A percentile compares a stretch with the other conserved stretches of the same genome.
phyloP scores from a whole-genome alignment of 768 basidiomycete species.

The Pleurotus djamor region DNA sequence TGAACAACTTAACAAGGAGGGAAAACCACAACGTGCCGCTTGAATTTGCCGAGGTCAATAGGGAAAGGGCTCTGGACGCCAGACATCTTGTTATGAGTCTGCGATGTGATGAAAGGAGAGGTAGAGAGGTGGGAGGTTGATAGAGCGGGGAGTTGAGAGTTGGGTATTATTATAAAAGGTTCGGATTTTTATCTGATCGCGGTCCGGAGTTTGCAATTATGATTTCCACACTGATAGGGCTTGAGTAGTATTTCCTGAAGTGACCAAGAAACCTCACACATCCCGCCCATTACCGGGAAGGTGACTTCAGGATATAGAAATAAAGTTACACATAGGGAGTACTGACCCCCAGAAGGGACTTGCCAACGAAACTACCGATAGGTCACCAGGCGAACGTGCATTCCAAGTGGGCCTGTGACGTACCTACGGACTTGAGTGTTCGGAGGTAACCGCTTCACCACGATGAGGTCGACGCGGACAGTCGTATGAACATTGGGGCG shows the following conservation, averaged over 20 bases:
- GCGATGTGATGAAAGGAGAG: conserved; percentile 4
- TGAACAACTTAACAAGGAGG: not conserved
- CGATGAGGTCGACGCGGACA: too few species aligned
- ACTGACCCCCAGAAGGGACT: not conserved
- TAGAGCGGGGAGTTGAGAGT: conserved; percentile 2
- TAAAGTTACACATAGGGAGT: too few species aligned
- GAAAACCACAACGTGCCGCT: conserved; percentile 46
- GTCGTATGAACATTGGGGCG: too few species aligned
- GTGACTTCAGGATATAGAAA: not conserved
- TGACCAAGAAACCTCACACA: not conserved
- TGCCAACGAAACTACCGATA: not conserved
- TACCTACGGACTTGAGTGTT: too few species aligned
- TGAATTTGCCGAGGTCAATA: conserved; percentile 75
- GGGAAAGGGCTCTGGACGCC: conserved; percentile 54
- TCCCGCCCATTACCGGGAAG: conserved; percentile 1
- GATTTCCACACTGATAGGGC: not conserved
- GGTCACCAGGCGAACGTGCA: too few species aligned
- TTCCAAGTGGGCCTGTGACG: too few species aligned
- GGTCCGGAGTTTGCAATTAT: not conserved
- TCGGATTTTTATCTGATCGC: conserved; percentile 5
- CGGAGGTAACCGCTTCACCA: too few species aligned
- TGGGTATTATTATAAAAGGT: not conserved
- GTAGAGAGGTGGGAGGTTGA: conserved; percentile 1
- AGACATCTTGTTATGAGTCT: conserved; percentile 28
- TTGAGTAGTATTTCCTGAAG: too few species aligned